Base-by-base conservation (phyloP, 371 early-diverging fungal genomes). In the Umbelopsis sp. region DNA sequence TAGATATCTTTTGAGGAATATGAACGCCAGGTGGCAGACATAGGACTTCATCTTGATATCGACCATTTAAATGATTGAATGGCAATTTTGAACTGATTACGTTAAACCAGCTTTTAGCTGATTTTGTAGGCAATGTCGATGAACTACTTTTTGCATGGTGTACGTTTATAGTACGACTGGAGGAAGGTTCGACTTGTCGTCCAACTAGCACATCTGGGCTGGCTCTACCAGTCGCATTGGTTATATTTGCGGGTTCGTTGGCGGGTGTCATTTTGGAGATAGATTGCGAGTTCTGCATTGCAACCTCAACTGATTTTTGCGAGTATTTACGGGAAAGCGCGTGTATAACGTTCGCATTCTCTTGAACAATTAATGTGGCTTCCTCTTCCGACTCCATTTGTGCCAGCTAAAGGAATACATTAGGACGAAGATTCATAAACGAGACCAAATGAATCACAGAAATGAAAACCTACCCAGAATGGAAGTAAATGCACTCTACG, bases 401-500 rank as follows among this genome's bases (percentile, higher is more conserved):
- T 25, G 71, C 63, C 44, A 71, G 53, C 68, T 63, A 57, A 25
- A 24, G 7, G 5, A 41, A 41, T 7, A 12, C 7, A 41, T 41
- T 29, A 7, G 12, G 7, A 41, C 41, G 41, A 41, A 4, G 10
- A 41, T 0, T 41, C 41, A 41, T 10, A 12, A 41, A 64, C 32
- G 14, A 41, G 48, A 20, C 22, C n/a, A 11, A 22, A 6, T 65
- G 29, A 57, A 35, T 18, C 12, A 35, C 11, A 57, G 12, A 4
- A 35, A 29, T 16, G 4, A 57, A 22, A 32, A 51, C 51, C 12
- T 51, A 90, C 67, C 99, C 99, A 99, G 82, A 97, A 99, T 11
- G 99, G 99, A 66, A 99, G 87, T 51, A 97, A 85, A 18, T 90
- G 86, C 9, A 99, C 96, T 44, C 92, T 87, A 32, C 84, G 83